Conservation (phyloP, 2,329 filamentous ascomycete genomes). For the Amauroascus niger region DNA sequence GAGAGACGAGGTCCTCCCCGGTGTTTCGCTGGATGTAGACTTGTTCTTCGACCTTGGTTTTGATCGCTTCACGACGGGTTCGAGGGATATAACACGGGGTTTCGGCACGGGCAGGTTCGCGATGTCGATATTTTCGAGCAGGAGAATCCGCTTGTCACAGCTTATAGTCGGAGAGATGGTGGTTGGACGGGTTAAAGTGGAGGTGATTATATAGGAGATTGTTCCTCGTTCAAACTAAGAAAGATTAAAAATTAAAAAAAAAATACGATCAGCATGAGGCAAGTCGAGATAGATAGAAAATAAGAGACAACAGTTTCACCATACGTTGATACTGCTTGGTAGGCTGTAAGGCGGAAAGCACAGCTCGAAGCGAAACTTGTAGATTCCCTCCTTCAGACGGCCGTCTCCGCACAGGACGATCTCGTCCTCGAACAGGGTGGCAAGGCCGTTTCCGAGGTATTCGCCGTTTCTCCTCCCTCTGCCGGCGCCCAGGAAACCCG, state of each 20-base stretch:
- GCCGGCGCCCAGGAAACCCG: slow-evolving; percentile 45
- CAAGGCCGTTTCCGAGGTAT: slow-evolving; percentile 56
- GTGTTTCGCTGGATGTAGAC: slow-evolving; percentile 38
- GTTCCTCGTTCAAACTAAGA: slow-evolving; percentile 88
- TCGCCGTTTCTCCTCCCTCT: slow-evolving; percentile 43
- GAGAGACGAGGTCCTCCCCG: slow-evolving; percentile 25
- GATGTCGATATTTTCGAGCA: slow-evolving; percentile 78
- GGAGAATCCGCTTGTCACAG: slow-evolving; percentile 69
- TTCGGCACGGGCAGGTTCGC: slow-evolving; percentile 63
- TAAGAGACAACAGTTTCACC: too few species aligned
- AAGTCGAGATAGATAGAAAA: too few species aligned
- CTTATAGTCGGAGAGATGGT: slow-evolving; percentile 70
- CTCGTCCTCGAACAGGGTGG: slow-evolving; percentile 56
- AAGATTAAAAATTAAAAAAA: slow-evolving; percentile 6
- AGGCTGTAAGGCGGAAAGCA: slow-evolving; percentile 50
- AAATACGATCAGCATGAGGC: slow-evolving; percentile 20
- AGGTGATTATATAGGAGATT: slow-evolving; percentile 81
- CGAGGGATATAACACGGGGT: slow-evolving; percentile 73
- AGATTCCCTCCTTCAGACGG: slow-evolving; percentile 53
- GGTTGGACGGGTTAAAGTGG: slow-evolving; percentile 79
- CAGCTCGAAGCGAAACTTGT: slow-evolving; percentile 57
- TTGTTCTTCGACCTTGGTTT: slow-evolving; percentile 40
- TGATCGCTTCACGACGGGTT: slow-evolving; percentile 66
- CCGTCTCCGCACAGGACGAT: slow-evolving; percentile 55
- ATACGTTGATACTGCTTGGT: slow-evolving; percentile 87